Conservation (phyloP, 352 stramenopile genomes). For the Phytophthora tentaculata region DNA sequence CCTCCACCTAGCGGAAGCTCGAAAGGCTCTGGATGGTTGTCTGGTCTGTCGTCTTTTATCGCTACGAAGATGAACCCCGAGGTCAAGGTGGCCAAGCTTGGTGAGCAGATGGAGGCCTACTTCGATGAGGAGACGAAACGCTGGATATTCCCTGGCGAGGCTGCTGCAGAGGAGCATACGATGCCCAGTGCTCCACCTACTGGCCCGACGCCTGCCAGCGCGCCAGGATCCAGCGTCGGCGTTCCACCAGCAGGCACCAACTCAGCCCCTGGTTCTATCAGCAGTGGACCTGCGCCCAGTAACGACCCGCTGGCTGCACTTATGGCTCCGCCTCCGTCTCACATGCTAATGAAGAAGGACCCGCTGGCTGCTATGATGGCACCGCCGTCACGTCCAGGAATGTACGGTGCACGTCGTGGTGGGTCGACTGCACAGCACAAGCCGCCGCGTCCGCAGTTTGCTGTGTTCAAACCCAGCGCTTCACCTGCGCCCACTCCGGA, state of each 20-base stretch:
- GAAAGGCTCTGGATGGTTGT: slow-evolving; percentile 67
- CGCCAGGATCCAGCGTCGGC: slow-evolving; percentile 43
- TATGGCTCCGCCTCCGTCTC: slow-evolving; percentile 80
- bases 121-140: slow-evolving; percentile 84
- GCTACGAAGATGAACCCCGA: slow-evolving; percentile 85
- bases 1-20: slow-evolving; percentile 73
- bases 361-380: slow-evolving; percentile 89
- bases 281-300: slow-evolving; percentile 37
- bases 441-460: slow-evolving; percentile 82
- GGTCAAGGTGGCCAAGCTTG: slow-evolving; percentile 81
- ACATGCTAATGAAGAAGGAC: slow-evolving; percentile 86
- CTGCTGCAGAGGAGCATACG: slow-evolving; percentile 57
- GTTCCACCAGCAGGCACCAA: slow-evolving; percentile 51
- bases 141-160: slow-evolving; percentile 90
- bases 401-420: slow-evolving; percentile 39
- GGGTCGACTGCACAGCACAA: slow-evolving; percentile 47
- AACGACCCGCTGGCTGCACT: slow-evolving; percentile 79
- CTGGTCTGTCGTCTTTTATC: slow-evolving; percentile 70
- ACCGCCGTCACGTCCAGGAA: slow-evolving; percentile 48
- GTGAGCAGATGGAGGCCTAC: slow-evolving; percentile 81
- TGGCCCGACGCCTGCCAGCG: slow-evolving; percentile 63
- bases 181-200: slow-evolving; percentile 78
- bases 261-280: slow-evolving; percentile 76
- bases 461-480: slow-evolving; percentile 83
- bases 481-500: slow-evolving; percentile 18